Base-by-base conservation (phyloP, 2,329 filamentous ascomycete genomes). In the Aspergillus sp. region DNA sequence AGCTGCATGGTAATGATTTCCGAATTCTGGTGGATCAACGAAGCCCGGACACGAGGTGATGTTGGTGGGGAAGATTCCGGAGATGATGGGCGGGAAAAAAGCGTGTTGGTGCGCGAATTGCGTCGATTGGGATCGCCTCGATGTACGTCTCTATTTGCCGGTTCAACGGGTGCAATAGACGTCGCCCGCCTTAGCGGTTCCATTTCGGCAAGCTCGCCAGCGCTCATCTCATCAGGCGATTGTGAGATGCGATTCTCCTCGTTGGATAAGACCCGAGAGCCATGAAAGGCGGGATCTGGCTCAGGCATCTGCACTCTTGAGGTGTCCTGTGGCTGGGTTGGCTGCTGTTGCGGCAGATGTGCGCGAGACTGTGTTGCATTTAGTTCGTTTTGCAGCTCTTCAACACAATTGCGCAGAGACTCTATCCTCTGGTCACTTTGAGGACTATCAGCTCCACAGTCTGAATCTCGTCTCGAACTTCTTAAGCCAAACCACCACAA, bases 1-100 rank as follows among this genome's bases (percentile, higher is more conserved):
- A 65, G 40, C 30, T 65, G 60, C 61, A 64, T 64, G 3, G 61
- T 64, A 29, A 64, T 61, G 2, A 62, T 49, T 36, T 63, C 60
- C 1, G 61, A 57, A 33, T 60, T 60, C 28, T 62, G 59, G 36
- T 63, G 60, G 12, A 64, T 57, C 15, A 65, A 43, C 1, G 61
- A 64, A 16, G 61, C 61, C 29, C 61, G 49, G 13, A 65, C 58
- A 4, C 52, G 59, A 29, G 61, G 61, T 4, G 61, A 65, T 5
- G 52, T 52, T 16, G 56, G 58, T 11, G 59, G 58, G 7, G 60
- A 63, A n/a, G 58, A 56, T 26, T 52, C 53, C 5, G 60, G 55
- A 24, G 59, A 63, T 13, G 58, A 58, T 25, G 55, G 50, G 6
- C 43, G 58, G 24, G 61, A 64, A 25, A 60, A 57, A 2, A 63